These are phyloP conservation scores for Claviceps sp. DNA, from an alignment of 2,329 filamentous ascomycete genomes.

Conservation along the genomic window DNA sequence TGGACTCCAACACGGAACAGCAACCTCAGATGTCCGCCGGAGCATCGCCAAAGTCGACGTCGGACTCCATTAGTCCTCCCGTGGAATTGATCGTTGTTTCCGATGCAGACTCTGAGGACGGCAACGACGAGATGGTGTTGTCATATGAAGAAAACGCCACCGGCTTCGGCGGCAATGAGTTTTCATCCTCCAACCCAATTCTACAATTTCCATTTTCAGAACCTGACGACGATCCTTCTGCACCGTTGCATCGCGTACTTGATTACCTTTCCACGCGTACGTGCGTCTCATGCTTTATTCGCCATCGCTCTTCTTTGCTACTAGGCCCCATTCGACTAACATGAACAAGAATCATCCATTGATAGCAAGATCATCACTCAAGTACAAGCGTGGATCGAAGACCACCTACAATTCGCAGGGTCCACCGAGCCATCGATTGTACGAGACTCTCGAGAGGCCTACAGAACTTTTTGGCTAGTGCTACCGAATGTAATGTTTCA, in stretches of 20 bases:
- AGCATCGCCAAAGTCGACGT: slow-evolving; percentile 12
- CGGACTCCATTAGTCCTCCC: slow-evolving; percentile 29
- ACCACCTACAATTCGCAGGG: slow-evolving; percentile 29
- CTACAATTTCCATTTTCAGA: slow-evolving; percentile 32
- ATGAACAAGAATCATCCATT: slow-evolving; percentile 23
- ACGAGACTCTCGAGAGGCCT: slow-evolving; percentile 28
- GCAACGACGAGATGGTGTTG: slow-evolving; percentile 16
- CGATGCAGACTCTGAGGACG: slow-evolving; percentile 14
- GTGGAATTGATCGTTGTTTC: slow-evolving; percentile 28
- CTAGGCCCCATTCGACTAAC: neutral
- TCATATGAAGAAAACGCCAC: slow-evolving; percentile 20
- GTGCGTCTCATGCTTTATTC: neutral
- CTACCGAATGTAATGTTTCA: slow-evolving; percentile 35
- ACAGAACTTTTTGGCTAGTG: slow-evolving; percentile 36
- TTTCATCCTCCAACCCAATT: slow-evolving; percentile 26
- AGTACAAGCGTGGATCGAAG: slow-evolving; percentile 37
- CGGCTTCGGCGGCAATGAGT: slow-evolving; percentile 11
- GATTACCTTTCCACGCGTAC: slow-evolving; percentile 23
- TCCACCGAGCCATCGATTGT: slow-evolving; percentile 20
- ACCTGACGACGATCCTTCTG: slow-evolving; percentile 15
- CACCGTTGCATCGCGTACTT: slow-evolving; percentile 22
- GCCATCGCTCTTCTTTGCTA: neutral
- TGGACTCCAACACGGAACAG: neutral
- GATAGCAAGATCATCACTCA: slow-evolving; percentile 30
- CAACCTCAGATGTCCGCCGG: neutral